A percentile compares a stretch with the other conserved stretches of the same genome.
Conservation (phyloP, 805 yeast species). For the Suhomyces sp. region DNA sequence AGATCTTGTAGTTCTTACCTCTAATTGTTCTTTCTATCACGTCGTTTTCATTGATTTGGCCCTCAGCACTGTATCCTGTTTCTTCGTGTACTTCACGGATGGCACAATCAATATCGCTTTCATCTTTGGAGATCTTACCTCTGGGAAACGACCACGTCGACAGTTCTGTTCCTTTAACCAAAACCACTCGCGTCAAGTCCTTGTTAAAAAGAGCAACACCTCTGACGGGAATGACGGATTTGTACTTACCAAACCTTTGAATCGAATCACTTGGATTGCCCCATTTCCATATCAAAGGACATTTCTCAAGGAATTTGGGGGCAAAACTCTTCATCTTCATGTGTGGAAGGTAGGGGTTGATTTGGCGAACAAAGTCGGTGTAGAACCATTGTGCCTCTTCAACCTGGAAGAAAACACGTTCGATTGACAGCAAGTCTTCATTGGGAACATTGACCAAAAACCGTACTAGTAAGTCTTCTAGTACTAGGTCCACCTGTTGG, state of each 20-base stretch:
- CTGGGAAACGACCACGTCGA: conserved; percentile 91
- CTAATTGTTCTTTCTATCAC: conserved; percentile 76
- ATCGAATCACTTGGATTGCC: conserved; percentile 79
- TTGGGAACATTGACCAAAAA: conserved; percentile 89
- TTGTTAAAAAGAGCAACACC: conserved; percentile 88
- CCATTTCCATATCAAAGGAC: conserved; percentile 83
- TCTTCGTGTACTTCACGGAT: conserved; percentile 90
- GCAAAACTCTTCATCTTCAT: conserved; percentile 78
- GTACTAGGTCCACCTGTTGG: conserved; percentile 66
- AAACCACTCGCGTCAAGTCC: conserved; percentile 63
- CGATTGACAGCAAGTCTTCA: conserved; percentile 81
- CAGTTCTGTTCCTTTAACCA: conserved; percentile 84
- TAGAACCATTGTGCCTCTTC: conserved; percentile 99
- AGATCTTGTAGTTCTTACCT: conserved; percentile 86
- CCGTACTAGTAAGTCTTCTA: conserved; percentile 85
- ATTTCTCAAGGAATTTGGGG: conserved; percentile 59
- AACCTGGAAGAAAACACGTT: conserved; percentile 83
- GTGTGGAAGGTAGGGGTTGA: conserved; percentile 73
- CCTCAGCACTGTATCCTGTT: conserved; percentile 82
- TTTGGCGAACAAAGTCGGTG: conserved; percentile 72
- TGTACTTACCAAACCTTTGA: conserved; percentile 77
- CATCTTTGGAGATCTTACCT: conserved; percentile 94
- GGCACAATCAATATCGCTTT: conserved; percentile 85
- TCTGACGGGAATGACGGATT: conserved; percentile 89
- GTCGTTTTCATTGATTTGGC: conserved; percentile 64